Evolutionary conservation across 768 basidiomycete genomes (phyloP), one percentile per base, ranked within the genome.

Genomic region (Tulasnella sp.): DNA sequence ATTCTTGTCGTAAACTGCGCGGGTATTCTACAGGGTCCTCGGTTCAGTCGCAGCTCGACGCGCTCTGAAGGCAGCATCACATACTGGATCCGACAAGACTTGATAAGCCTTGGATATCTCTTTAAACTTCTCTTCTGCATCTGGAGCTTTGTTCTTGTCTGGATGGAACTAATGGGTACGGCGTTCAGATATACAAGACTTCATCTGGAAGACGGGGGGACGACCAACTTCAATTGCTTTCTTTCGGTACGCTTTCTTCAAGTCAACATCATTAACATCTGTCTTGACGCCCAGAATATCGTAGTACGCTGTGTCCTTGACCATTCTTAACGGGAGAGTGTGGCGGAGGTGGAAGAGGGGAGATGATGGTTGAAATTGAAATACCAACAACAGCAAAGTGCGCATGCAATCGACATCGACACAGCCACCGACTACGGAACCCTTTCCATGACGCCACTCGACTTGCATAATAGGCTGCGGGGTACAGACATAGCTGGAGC

Each of bases 71-170:
- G 13, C 29, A 29, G 79, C 51, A 13, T 13, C 61, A 84, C 91
- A 81, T 84, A 94, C 93, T 80, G 93, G 84, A 85, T 95, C 93
- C 71, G 93, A 92, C 39, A 95, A 86, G 78, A 98, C 92, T 84
- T 96, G 95, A 84, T 98, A 99, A 74, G 97, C 97, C 89, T 97
- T 96, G 93, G 94, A 95, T 82, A 99, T 94, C 70, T 98, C 94
- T 85, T 98, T 97, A 87, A 99, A 99, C 86, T 91, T 96, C 83
- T 93, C 92, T 83, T 96, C 95, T 0, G 97, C 98, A 82, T 95
- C 94, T n/a, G 91, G 88, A 5, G 94, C 92, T 9, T 90, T 88
- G 82, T 98, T 98, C 88, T 97, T 98, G 85, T 98, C 96, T 5
- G 96, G 96, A 83, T 98, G 96, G 83, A 91, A 97, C 93, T 96